Conservation (phyloP, 1,139 yeast species). For the Debaryomyces subglobosus region DNA sequence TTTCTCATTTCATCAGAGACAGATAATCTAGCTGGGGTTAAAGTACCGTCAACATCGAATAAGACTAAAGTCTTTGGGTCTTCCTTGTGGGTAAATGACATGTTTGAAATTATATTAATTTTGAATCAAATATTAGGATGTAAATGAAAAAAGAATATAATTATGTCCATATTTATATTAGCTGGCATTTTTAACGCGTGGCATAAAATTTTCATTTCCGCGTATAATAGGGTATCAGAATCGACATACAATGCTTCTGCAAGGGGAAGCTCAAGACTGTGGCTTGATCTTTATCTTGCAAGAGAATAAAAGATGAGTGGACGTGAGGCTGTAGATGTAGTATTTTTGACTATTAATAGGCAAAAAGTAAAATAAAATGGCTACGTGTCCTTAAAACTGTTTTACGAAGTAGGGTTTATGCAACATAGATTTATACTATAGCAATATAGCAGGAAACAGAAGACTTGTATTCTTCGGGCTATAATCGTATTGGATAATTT, state of each 20-base stretch:
- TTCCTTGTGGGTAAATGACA: slow-evolving; percentile 59
- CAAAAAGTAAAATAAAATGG: not conserved
- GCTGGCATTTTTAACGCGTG: slow-evolving; percentile 2
- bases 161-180: slow-evolving; percentile 3
- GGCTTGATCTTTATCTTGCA: not conserved
- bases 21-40: slow-evolving; percentile 92
- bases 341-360: not conserved
- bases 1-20: slow-evolving; percentile 81
- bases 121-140: not conserved
- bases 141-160: not conserved
- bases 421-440: not conserved
- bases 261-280: not conserved
- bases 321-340: not conserved
- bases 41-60: slow-evolving; percentile 97
- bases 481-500: not conserved
- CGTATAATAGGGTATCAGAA: not conserved
- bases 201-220: slow-evolving; percentile 6
- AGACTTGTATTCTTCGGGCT: not conserved
- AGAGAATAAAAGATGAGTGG: not conserved
- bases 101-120: slow-evolving; percentile 16
- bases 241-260: not conserved
- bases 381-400: not conserved
- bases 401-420: not conserved
- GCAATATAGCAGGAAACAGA: not conserved
- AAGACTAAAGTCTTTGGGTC: slow-evolving; percentile 69